Evolutionary conservation across 106 monocot genomes (phyloP), one percentile per base, ranked within the genome.

Genomic region (Dendrobium chrysotoxum): DNA sequence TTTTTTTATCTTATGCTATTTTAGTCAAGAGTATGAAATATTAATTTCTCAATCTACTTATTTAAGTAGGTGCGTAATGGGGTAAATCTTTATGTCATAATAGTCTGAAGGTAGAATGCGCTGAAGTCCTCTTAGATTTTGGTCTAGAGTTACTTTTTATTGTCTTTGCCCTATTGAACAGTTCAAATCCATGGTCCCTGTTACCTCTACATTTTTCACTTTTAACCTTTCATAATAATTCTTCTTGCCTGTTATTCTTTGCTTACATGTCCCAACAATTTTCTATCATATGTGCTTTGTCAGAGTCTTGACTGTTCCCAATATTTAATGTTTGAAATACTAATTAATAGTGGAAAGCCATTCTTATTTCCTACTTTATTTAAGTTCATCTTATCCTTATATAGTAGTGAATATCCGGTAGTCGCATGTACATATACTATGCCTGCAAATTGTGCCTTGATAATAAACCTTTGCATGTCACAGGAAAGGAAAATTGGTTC

Each of bases 401-500:
- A 70, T 70, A 17, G 35, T 35, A 70, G 35, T 26, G 64, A 28
- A 31, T 15, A 70, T 31, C 35, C 35, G 35, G 4, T 70, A 70
- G 28, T 13, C 35, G 17, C 70, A 70, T 70, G 31, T 30, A 35
- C 35, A 16, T 15, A 15, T 15, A 15, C 20, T n/a, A 0, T 61
- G 4, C 23, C 61, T 61, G 21, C n/a, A 74, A 20, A 7, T 74
- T 35, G 6, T 74, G 20, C 28, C 4, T 74, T 42, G 7, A 42
- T 4, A 20, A 21, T 40, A 21, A 40, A 74, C 8, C 20, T 74
- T 20, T 50, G 10, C 76, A 41, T 28, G 25, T 75, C 54, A 61
- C 79, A 96, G 99, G 99, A 95, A 86, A 86, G 88, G 80, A 87
- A 86, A 76, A 50, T 79, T 66, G 83, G 74, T 47, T 44, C 82